Evolutionary conservation across 208 protist species (phyloP).

Genomic region (Herpetomonas muscarum): DNA sequence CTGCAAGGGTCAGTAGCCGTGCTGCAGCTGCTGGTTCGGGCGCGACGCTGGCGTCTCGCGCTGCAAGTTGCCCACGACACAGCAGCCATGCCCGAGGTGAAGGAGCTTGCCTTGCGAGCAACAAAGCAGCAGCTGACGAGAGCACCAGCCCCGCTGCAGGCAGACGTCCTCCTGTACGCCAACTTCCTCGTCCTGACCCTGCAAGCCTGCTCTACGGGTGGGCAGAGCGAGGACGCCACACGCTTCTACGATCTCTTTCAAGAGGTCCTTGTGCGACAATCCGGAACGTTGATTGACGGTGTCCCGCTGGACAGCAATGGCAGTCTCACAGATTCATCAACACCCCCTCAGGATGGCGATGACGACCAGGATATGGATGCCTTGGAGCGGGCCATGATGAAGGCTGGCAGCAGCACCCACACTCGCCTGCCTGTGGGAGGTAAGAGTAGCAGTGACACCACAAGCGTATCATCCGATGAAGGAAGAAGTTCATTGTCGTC

Average conservation of each 20-base stretch:
- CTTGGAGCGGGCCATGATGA: not conserved
- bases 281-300: too few relatives aligned
- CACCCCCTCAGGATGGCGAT: not conserved
- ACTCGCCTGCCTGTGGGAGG: too few relatives aligned
- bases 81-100: conserved; percentile 15
- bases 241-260: conserved; percentile 58
- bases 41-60: conserved; percentile 57
- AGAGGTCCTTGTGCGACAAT: too few relatives aligned
- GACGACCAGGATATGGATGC: not conserved
- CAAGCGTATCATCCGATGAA: not conserved
- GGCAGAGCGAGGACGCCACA: conserved; percentile 34
- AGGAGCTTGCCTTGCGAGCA: too few relatives aligned
- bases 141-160: not conserved
- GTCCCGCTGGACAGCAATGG: not conserved
- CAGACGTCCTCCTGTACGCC: conserved; percentile 8
- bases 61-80: conserved; percentile 42
- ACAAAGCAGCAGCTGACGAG: not conserved
- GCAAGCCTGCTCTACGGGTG: conserved; percentile 66
- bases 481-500: not conserved
- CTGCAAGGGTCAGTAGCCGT: conserved; percentile 30
- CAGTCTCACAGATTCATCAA: too few relatives aligned
- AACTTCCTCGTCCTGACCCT: conserved; percentile 38
- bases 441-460: too few relatives aligned
- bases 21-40: conserved; percentile 44
- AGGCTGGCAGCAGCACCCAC: not conserved